Evolutionary conservation across 345 rosid genomes (phyloP), one percentile per base, ranked within the genome.

Genomic region (Noccaea bulbosa): DNA sequence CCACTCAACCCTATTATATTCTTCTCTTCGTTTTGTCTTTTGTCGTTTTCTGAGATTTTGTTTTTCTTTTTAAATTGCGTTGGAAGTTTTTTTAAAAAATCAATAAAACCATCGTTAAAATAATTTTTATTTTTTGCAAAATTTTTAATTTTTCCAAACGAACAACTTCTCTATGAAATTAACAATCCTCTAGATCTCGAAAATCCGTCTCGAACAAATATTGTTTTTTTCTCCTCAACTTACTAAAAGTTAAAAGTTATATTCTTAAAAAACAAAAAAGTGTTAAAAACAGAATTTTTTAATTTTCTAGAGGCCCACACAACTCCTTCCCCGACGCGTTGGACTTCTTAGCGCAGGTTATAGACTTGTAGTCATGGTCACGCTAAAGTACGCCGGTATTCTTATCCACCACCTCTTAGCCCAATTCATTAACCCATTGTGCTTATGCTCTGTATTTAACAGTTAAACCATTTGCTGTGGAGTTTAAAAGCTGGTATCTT

Each of bases 361-460:
- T 38, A 51, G 5, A 32, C 14, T 4, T 4, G 0, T 12, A 61
- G 22, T 1, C 0, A 53, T 0, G 1, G 2, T 3, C 1, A 38
- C 6, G 14, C 77, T 73, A 73, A 49, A 47, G 1, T 57, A 59
- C 72, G 46, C 77, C 0, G 70, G 22, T 57, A 41, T 58, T 73
- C 72, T 73, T 73, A 73, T 74, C 68, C 72, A 20, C 52, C 55
- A 59, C 72, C 43, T 39, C 66, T 16, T 8, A 15, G 61, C 38
- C 62, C 3, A 16, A 5, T 40, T 33, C 38, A 16, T 34, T 43
- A 39, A 50, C 14, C 60, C 22, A 6, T 2, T 8, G 9, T 35
- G 32, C 43, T 67, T 30, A 53, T 67, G 16, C 37, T 58, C 40
- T 4, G 30, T 74, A 24, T 74, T 58, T 46, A 72, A 38, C 27